Evolutionary conservation across 192 early-diverging fungal species (phyloP), one percentile per base, ranked within the genome.

Genomic region (Backusella sp.): DNA sequence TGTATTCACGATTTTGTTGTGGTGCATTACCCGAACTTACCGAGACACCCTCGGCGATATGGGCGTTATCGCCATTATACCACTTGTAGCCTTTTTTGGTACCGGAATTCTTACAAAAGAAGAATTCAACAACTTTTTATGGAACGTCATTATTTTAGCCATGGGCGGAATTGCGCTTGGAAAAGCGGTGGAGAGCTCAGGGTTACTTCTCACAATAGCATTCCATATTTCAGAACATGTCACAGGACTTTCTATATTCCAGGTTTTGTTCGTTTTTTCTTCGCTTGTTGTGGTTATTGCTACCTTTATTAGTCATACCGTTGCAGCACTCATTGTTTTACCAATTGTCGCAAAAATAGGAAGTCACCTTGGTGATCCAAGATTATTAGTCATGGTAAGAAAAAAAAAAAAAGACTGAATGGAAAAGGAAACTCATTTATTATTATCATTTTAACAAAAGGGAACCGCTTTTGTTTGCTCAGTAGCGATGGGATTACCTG

Each of bases 161-260:
- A 97, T 98, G 97, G 97, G 97, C 30, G 97, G 97, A 53, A 94
- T 95, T 73, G 94, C 95, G 14, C 88, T 98, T 49, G 97, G 97
- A 65, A 94, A 93, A 59, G 94, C 95, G 0, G 97, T 98, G 4
- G 91, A 96, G 37, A 93, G 91, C 5, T 93, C 91, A 9, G 97
- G 97, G 0, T 84, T 98, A 35, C 80, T 98, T 42, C 85, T 88
- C 37, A 88, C 91, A 68, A 92, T 97, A 78, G 94, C 95, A 6
- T 77, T 76, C 49, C 74, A 80, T 15, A 92, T 98, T 12, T 87
- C 92, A 37, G 70, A 83, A 5, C 70, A 85, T 72, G 88, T 97
- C 34, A 81, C 88, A 44, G 91, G 86, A 23, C 79, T 95, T 69
- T 85, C 92, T 7, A 81, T 90, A 17, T 97, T 93, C 77, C 79